phyloP scores from a whole-genome alignment of 2,329 filamentous ascomycete genomes.

The Penicillium sp. region DNA sequence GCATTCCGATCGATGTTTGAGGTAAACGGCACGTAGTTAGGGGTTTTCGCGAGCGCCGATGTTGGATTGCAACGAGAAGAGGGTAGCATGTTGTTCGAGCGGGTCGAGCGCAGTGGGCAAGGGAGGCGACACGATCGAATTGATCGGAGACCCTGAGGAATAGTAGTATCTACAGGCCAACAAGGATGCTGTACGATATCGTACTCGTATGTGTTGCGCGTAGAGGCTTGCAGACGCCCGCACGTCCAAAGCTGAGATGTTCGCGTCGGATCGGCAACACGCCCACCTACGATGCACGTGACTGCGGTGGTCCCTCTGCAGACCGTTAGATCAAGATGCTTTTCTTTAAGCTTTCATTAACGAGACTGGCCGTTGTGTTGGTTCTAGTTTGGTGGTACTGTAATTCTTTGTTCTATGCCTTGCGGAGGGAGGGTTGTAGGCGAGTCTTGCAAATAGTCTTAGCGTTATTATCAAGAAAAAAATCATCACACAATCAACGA shows the following conservation, averaged over 20 bases:
- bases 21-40: neutral
- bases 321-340: too few relatives aligned
- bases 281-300: too few relatives aligned
- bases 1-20: neutral
- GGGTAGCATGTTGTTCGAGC: neutral
- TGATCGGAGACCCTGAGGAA: neutral
- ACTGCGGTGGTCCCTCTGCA: too few relatives aligned
- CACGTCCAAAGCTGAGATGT: too few relatives aligned
- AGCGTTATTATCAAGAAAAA: neutral
- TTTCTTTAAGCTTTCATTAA: too few relatives aligned
- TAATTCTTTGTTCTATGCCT: neutral
- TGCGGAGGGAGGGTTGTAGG: neutral
- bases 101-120: neutral
- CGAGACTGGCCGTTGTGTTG: too few relatives aligned
- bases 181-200: too few relatives aligned
- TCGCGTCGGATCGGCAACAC: too few relatives aligned
- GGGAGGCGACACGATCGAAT: neutral
- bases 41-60: neutral
- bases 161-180: too few relatives aligned
- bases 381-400: too few relatives aligned
- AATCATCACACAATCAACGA: neutral
- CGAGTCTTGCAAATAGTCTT: neutral
- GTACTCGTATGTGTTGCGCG: too few relatives aligned
- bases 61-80: neutral
- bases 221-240: too few relatives aligned